phyloP scores from a whole-genome alignment of 345 rosid species.

The Populus nigra region DNA sequence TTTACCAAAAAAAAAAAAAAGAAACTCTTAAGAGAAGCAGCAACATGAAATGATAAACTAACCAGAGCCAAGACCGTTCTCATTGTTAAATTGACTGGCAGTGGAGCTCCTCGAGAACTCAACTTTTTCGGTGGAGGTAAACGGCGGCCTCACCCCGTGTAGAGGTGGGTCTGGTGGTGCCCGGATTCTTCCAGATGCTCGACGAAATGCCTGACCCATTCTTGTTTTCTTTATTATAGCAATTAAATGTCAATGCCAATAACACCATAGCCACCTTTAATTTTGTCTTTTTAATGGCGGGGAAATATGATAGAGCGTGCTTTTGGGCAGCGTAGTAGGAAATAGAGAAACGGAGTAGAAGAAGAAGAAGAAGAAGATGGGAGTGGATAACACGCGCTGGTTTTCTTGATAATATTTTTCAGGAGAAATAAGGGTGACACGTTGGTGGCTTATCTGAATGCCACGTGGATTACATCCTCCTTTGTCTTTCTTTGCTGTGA shows the following conservation, averaged over 20 bases:
- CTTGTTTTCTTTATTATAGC: neutral
- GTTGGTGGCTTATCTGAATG: neutral
- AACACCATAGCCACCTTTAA: neutral
- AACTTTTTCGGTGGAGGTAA: constrained; percentile 27
- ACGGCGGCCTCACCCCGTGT: constrained; percentile 33
- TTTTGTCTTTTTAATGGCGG: neutral
- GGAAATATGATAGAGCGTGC: neutral
- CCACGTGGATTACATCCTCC: neutral
- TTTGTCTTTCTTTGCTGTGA: neutral
- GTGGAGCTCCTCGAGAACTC: constrained; percentile 23
- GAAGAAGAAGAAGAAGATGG: neutral
- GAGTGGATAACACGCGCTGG: neutral
- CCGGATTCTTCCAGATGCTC: constrained; percentile 73
- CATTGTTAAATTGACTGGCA: constrained; percentile 1
- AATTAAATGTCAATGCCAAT: neutral
- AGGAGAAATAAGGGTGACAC: neutral
- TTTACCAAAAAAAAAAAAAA: no score
- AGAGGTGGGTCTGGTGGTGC: constrained; percentile 41
- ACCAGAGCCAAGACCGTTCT: constrained; percentile 21
- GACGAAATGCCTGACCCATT: constrained; percentile 99
- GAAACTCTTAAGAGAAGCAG: neutral
- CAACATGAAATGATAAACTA: constrained; percentile 3
- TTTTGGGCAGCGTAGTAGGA: neutral
- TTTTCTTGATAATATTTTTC: neutral
- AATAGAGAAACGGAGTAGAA: neutral